These are phyloP conservation scores for Myriosclerotinia curreyana DNA, from an alignment of 2,329 filamentous ascomycete species.

Conservation along the genomic window DNA sequence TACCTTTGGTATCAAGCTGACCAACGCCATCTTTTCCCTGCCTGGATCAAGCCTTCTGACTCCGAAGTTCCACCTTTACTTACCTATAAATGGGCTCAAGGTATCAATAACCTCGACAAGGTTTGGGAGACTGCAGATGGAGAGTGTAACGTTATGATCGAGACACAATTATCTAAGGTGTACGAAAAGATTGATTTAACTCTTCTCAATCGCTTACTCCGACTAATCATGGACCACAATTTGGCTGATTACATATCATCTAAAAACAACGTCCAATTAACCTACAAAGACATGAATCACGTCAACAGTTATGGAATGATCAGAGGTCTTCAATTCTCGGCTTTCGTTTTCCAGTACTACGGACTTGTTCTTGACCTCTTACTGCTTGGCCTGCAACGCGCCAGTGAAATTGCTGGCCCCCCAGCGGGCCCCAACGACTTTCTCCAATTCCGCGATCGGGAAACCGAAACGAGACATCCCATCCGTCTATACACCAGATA, in stretches of 20 bases:
- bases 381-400: constrained; percentile 86
- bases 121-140: constrained; percentile 94
- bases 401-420: constrained; percentile 95
- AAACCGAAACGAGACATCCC: constrained; percentile 88
- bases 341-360: constrained; percentile 99
- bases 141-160: constrained; percentile 97
- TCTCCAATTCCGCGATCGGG: constrained; percentile 89
- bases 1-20: constrained; percentile 99
- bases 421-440: constrained; percentile 96
- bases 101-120: constrained; percentile 94
- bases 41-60: constrained; percentile 99
- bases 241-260: constrained; percentile 98
- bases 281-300: constrained; percentile 99
- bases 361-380: constrained; percentile 92
- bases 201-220: constrained; percentile 84
- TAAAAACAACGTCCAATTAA: constrained; percentile 98
- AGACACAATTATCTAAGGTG: constrained; percentile 97
- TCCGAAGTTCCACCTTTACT: constrained; percentile 93
- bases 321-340: constrained; percentile 94
- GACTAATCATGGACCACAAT: constrained; percentile 99
- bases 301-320: constrained; percentile 99
- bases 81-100: constrained; percentile 98
- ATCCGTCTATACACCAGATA: constrained; percentile 98
- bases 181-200: constrained; percentile 99
- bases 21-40: constrained; percentile 92